A percentile compares a stretch with the other conserved stretches of the same genome.
These are phyloP conservation scores for Apiospora malaysiana DNA, from an alignment of 2,329 filamentous ascomycete species.

Conservation along the genomic window DNA sequence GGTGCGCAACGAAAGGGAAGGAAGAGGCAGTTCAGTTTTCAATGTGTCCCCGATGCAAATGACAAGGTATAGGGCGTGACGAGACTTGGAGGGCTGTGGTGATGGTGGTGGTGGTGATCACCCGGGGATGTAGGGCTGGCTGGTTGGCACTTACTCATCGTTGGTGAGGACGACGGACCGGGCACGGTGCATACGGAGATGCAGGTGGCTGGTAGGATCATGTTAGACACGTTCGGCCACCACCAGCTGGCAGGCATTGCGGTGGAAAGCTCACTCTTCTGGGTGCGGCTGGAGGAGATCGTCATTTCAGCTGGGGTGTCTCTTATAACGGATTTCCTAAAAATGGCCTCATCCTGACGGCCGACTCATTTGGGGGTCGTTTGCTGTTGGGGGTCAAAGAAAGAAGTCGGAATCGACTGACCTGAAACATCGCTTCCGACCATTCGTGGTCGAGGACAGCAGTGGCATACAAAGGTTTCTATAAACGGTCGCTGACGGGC, in stretches of 20 bases:
- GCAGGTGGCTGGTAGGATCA: constrained; percentile 64
- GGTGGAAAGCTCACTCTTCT: constrained; percentile 32
- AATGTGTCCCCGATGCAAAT: no score
- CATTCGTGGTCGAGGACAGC: neutral
- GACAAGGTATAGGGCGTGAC: no score
- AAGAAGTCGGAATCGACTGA: neutral
- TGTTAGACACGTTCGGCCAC: neutral
- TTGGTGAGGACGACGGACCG: constrained; percentile 79
- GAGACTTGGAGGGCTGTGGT: no score
- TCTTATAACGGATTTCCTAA: neutral
- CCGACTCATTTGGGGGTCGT: neutral
- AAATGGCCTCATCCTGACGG: neutral
- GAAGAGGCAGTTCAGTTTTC: neutral
- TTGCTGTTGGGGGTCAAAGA: neutral
- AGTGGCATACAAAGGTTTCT: neutral
- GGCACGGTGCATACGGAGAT: constrained; percentile 81
- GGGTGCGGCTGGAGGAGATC: constrained; percentile 35
- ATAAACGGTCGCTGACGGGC: neutral
- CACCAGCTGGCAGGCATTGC: neutral
- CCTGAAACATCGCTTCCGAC: constrained; percentile 14
- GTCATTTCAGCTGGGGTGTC: neutral
- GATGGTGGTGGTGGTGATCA: no score
- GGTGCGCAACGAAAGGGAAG: neutral
- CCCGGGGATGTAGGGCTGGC: no score
- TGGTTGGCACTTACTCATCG: constrained; percentile 13